These are phyloP conservation scores for Aegle marmelos DNA, from an alignment of 345 rosid species.

Conservation along the genomic window DNA sequence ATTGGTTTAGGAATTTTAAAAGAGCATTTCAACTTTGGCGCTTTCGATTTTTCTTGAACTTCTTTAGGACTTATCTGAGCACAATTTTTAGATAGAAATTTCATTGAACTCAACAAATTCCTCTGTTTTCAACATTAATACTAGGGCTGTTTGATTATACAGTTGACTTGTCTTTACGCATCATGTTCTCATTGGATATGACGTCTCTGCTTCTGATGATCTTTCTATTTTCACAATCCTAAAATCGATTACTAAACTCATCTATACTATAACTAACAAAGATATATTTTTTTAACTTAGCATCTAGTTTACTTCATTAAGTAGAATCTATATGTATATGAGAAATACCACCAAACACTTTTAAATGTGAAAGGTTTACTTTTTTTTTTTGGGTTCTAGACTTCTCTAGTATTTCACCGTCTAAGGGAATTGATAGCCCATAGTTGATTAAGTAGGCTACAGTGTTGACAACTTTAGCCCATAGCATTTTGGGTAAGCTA, in stretches of 20 bases:
- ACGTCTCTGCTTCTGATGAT: background rate
- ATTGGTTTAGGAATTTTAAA: background rate
- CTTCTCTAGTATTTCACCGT: no score
- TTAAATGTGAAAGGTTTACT: background rate
- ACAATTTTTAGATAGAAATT: background rate
- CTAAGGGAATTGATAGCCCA: background rate
- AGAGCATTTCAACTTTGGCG: background rate
- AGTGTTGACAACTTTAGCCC: background rate
- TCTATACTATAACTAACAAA: background rate
- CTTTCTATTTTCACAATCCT: background rate
- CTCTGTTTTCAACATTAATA: background rate
- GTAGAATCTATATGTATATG: background rate
- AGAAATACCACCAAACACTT: background rate
- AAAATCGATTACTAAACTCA: background rate
- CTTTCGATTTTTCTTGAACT: no score
- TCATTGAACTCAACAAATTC: background rate
- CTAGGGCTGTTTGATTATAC: background rate
- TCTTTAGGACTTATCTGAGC: background rate
- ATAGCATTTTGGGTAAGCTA: background rate
- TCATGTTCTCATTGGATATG: background rate
- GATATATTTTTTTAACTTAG: background rate
- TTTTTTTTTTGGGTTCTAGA: background rate
- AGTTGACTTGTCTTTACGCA: background rate
- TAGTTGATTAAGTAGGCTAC: background rate
- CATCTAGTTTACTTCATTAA: background rate